These are phyloP conservation scores for Buxus sempervirens DNA, from an alignment of 164 flowering plant species.

Conservation along the genomic window DNA sequence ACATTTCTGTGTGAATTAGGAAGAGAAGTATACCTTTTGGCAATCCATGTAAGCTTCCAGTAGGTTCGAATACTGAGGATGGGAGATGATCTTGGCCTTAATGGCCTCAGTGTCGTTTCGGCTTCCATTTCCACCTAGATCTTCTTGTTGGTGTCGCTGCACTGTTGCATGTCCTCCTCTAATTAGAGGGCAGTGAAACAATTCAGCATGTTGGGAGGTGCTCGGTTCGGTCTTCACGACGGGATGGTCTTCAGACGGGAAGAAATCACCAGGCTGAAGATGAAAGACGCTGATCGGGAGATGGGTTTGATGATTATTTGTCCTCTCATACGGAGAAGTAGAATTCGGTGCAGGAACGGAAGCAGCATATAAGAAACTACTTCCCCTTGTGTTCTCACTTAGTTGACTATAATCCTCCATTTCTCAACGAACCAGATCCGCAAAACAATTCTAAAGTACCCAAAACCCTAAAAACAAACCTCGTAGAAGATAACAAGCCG, in stretches of 20 bases:
- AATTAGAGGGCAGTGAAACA: slow-evolving; percentile 32
- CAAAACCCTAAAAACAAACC: slow-evolving; percentile 20
- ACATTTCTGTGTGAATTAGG: background rate
- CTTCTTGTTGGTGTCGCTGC: slow-evolving; percentile 16
- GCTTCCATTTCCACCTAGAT: slow-evolving; percentile 18
- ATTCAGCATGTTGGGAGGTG: slow-evolving; percentile 26
- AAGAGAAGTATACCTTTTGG: slow-evolving; percentile 71
- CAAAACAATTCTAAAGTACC: background rate
- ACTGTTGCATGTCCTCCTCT: slow-evolving; percentile 21
- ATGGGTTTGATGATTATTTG: slow-evolving; percentile 21
- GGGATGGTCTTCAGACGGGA: slow-evolving; percentile 26
- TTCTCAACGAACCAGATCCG: slow-evolving; percentile 7
- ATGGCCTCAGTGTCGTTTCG: slow-evolving; percentile 53
- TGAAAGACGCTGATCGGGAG: slow-evolving; percentile 29
- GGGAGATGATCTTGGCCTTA: slow-evolving; percentile 86
- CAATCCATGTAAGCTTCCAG: slow-evolving; percentile 90
- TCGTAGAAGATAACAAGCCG: background rate
- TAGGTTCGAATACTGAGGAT: slow-evolving; percentile 84
- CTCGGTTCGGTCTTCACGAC: slow-evolving; percentile 50
- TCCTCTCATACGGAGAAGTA: slow-evolving; percentile 33
- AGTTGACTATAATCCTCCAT: slow-evolving; percentile 55
- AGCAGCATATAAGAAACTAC: slow-evolving; percentile 43
- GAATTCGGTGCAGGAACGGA: slow-evolving; percentile 28
- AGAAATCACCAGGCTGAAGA: slow-evolving; percentile 36
- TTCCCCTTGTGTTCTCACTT: slow-evolving; percentile 27